Conservation (phyloP, 2,329 filamentous ascomycete genomes). For the Harringtonia aguacate region DNA sequence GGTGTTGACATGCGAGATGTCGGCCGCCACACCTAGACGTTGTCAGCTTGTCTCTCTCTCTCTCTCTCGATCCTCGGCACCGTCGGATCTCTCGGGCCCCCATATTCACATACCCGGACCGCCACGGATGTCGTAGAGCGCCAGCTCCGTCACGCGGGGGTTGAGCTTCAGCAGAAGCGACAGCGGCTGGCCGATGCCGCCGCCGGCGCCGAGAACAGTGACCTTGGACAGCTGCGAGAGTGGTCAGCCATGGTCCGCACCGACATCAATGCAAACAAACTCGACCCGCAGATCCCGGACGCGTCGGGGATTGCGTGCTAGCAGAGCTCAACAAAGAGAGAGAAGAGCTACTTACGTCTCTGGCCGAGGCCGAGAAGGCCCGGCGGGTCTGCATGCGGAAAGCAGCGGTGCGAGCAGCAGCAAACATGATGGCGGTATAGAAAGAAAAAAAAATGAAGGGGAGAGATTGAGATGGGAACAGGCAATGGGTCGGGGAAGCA, state of each 20-base stretch:
- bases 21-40: slow-evolving; percentile 82
- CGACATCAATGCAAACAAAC: no score
- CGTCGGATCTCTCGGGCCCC: no score
- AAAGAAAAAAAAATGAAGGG: not conserved
- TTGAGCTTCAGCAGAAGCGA: slow-evolving; percentile 98
- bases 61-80: no score
- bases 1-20: slow-evolving; percentile 98
- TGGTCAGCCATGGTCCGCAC: slow-evolving; percentile 8
- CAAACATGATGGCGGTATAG: slow-evolving; percentile 50
- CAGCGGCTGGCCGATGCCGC: slow-evolving; percentile 96
- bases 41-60: no score
- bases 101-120: slow-evolving; percentile 83
- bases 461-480: not conserved
- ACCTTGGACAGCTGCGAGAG: slow-evolving; percentile 79
- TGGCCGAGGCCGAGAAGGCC: slow-evolving; percentile 70
- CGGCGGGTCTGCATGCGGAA: slow-evolving; percentile 62
- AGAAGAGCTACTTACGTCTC: slow-evolving; percentile 47
- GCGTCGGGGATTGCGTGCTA: no score
- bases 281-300: not conserved
- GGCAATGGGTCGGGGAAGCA: not conserved
- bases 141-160: slow-evolving; percentile 84
- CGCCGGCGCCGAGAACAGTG: slow-evolving; percentile 88
- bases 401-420: slow-evolving; percentile 53
- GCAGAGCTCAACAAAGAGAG: slow-evolving; percentile 4
- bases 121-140: slow-evolving; percentile 95